Evolutionary conservation across 75 land plant species (phyloP).

Genomic region (Chamaecyparis obtusa): DNA sequence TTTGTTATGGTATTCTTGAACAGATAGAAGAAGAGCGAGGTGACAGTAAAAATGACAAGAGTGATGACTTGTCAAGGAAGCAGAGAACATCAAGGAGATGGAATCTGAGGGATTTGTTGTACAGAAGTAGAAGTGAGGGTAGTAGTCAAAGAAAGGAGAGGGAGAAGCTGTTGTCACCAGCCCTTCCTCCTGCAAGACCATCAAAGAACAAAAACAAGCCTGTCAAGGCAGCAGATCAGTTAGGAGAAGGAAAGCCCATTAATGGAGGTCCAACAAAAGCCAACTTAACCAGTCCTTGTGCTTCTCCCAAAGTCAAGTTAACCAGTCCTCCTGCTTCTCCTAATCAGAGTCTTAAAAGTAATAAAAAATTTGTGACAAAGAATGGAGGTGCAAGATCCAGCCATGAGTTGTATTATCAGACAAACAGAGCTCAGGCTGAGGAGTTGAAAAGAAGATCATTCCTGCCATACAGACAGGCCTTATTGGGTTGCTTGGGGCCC

Average conservation of each 20-base stretch:
- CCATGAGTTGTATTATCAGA: conserved; percentile 53
- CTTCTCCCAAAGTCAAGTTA: conserved; percentile 22
- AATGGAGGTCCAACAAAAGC: conserved; percentile 15
- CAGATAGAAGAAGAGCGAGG: not conserved
- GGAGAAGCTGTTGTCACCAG: conserved; percentile 30
- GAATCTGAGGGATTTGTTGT: conserved; percentile 57
- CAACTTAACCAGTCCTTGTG: conserved; percentile 26
- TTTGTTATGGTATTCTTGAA: not conserved
- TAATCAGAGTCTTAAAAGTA: not conserved
- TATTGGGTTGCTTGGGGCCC: conserved; percentile 71
- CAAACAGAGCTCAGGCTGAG: conserved; percentile 51
- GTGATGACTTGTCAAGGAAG: not conserved
- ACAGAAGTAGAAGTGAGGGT: conserved; percentile 57
- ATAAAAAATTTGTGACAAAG: not conserved
- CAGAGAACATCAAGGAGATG: conserved; percentile 25
- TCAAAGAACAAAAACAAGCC: conserved; percentile 1
- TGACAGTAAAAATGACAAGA: not conserved
- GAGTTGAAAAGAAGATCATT: conserved; percentile 57
- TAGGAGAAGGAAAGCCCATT: not conserved
- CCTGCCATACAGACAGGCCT: conserved; percentile 60
- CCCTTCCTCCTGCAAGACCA: not conserved
- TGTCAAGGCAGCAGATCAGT: not conserved
- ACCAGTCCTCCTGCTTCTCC: conserved; percentile 16
- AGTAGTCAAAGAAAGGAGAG: conserved; percentile 10
- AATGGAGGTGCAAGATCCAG: conserved; percentile 24